A percentile compares a stretch with the other conserved stretches of the same genome.
phyloP scores from a whole-genome alignment of 2,329 filamentous ascomycete species.

The Phyllosticta citrichinensis region DNA sequence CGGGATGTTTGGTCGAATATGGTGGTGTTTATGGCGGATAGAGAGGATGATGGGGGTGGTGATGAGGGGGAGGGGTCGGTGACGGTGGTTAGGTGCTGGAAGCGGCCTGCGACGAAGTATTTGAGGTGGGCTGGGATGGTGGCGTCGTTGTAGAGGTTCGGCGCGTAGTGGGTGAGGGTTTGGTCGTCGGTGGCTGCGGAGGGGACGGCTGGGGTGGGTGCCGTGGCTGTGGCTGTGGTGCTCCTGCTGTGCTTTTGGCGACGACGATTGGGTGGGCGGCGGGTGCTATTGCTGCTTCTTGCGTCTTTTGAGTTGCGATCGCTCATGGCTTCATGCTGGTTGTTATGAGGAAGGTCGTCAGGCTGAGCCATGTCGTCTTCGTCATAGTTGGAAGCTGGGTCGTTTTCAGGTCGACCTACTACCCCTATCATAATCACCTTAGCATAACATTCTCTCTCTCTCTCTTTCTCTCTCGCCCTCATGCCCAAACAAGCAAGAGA shows the following conservation, averaged over 20 bases:
- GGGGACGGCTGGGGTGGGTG: not conserved
- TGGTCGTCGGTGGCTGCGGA: not conserved
- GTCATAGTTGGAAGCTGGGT: no score
- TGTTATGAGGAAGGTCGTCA: no score
- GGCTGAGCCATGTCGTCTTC: no score
- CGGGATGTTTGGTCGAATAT: not conserved
- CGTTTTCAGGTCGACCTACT: no score
- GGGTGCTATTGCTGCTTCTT: no score
- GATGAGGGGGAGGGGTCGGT: not conserved
- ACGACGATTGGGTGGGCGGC: no score
- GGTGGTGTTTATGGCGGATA: not conserved
- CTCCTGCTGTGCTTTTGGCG: no score
- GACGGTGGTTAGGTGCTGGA: not conserved
- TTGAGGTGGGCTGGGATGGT: not conserved
- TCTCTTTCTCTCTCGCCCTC: not conserved
- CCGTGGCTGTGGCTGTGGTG: no score
- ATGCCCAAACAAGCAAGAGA: not conserved
- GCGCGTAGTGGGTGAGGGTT: not conserved
- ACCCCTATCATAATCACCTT: no score
- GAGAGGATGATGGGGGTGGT: not conserved
- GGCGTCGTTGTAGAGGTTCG: not conserved
- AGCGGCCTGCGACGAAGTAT: not conserved
- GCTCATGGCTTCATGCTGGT: no score
- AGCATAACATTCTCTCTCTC: no score
- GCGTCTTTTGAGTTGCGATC: no score